Percentiles rank a stretch among this genome's conserved stretches.
These are phyloP conservation scores for Malus sylvestris DNA, from an alignment of 306 rosid species.

Conservation along the genomic window DNA sequence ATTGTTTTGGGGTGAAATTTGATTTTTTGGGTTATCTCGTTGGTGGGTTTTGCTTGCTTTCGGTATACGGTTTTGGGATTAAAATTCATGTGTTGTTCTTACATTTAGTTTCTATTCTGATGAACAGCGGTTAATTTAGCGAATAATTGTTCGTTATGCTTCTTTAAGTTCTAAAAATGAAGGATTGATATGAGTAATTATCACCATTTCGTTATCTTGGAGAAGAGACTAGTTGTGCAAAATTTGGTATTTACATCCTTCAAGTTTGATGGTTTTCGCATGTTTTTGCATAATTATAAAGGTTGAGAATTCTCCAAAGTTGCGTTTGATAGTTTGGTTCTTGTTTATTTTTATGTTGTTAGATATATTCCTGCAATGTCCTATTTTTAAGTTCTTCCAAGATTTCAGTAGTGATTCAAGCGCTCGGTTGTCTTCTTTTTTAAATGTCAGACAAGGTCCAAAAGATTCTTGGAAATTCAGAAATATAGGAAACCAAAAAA, in stretches of 20 bases:
- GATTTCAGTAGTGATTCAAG: not conserved
- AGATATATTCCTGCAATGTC: not conserved
- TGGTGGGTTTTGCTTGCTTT: slow-evolving; percentile 10
- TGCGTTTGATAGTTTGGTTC: not conserved
- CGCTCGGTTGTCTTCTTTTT: slow-evolving; percentile 8
- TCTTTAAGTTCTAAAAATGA: not conserved
- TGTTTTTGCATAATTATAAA: not conserved
- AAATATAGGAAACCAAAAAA: slow-evolving; percentile 67
- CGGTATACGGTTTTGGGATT: slow-evolving; percentile 7
- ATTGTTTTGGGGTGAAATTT: not conserved
- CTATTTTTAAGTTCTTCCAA: not conserved
- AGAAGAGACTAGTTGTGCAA: not conserved
- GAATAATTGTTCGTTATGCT: not conserved
- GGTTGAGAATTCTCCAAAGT: not conserved
- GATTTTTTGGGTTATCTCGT: not conserved
- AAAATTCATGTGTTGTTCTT: not conserved
- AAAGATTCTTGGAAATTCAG: slow-evolving; percentile 96
- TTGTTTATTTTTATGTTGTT: not conserved
- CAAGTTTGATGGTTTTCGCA: not conserved
- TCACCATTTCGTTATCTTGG: too few species aligned
- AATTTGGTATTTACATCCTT: not conserved
- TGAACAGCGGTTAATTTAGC: not conserved
- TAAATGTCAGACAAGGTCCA: slow-evolving; percentile 59
- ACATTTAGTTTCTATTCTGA: not conserved
- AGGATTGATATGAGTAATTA: not conserved